A percentile compares a stretch with the other conserved stretches of the same genome.
Evolutionary conservation across 306 rosid species (phyloP).

Genomic region (Cicer bijugum): DNA sequence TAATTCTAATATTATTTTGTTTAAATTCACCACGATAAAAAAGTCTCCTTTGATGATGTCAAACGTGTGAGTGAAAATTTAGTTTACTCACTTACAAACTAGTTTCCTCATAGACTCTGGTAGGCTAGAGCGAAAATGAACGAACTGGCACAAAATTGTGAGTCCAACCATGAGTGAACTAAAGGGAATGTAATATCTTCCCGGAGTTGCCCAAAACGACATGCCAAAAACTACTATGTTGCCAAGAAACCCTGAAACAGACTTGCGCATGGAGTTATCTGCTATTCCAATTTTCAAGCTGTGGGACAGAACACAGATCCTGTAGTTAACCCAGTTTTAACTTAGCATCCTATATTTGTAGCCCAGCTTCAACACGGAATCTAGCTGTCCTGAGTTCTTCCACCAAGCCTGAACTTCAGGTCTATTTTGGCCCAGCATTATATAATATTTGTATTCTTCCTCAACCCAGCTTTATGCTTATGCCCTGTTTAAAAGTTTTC

Average conservation of each 20-base stretch:
- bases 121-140: not conserved
- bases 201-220: not conserved
- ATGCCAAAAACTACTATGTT: not conserved
- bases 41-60: not conserved
- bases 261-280: not conserved
- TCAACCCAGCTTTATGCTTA: not conserved
- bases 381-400: not conserved
- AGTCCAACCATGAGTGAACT: not conserved
- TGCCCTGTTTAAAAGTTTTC: not conserved
- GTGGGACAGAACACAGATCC: not conserved
- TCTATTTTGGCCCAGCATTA: not conserved
- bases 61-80: not conserved
- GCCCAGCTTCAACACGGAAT: not conserved
- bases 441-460: not conserved
- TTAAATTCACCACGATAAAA: slow-evolving; percentile 17
- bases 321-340: not conserved
- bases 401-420: not conserved
- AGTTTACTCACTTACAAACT: not conserved
- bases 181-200: not conserved
- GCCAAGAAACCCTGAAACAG: not conserved
- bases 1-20: slow-evolving; percentile 2
- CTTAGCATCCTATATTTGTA: not conserved
- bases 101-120: not conserved
- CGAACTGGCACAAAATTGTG: not conserved
- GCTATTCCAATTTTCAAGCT: not conserved